These are phyloP conservation scores for Cystobasidium slooffiae DNA, from an alignment of 1,284 basidiomycete species.

Conservation along the genomic window DNA sequence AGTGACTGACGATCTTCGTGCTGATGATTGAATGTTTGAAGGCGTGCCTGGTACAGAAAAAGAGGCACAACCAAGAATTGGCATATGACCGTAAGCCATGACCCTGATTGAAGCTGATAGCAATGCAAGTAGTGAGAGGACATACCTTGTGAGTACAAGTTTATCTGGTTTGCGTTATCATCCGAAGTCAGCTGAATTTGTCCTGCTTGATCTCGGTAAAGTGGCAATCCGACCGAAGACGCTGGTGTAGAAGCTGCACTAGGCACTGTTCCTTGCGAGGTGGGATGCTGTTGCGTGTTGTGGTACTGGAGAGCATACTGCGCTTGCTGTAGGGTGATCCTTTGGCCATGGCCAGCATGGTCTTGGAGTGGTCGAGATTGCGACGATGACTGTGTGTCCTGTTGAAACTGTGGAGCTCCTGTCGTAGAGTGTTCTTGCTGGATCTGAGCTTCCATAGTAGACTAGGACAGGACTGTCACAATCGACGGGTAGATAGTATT, in stretches of 20 bases:
- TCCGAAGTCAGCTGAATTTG: neutral
- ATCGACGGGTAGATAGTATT: no score
- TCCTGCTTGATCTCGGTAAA: neutral
- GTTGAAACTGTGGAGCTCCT: no score
- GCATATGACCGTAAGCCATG: neutral
- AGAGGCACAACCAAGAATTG: neutral
- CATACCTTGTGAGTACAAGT: neutral
- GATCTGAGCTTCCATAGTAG: no score
- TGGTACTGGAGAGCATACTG: no score
- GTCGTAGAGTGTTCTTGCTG: no score
- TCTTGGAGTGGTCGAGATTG: no score
- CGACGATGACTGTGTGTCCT: no score
- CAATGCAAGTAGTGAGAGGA: neutral
- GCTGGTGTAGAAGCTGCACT: neutral
- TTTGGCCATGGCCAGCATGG: no score
- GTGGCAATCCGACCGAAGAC: neutral
- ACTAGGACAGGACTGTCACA: no score
- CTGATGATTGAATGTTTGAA: neutral
- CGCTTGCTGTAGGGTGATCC: no score
- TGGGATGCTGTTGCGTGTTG: neutral
- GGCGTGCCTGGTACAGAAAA: neutral
- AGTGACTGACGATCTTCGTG: slow-evolving; percentile 8
- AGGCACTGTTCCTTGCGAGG: neutral
- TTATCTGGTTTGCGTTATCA: neutral
- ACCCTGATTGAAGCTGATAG: no score